phyloP scores from a whole-genome alignment of 1,139 yeast species.

The Arxiozyma slooffiae region DNA sequence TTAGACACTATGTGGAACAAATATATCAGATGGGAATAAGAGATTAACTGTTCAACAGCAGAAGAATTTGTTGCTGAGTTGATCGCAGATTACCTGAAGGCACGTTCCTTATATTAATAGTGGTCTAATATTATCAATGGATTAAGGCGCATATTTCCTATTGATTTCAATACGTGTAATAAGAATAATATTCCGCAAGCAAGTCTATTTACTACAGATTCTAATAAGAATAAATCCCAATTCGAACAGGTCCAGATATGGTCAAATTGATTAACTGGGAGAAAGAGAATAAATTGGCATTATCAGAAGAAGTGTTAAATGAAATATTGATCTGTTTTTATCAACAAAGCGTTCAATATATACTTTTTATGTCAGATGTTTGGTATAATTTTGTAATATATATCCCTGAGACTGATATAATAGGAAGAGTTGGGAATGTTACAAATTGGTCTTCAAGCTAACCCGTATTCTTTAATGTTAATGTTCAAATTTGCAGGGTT shows the following conservation, averaged over 20 bases:
- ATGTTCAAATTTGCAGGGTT: conserved; percentile 61
- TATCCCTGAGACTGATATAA: conserved; percentile 8
- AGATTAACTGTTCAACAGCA: conserved; percentile 64
- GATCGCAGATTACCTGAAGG: conserved; percentile 82
- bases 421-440: conserved; percentile 35
- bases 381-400: conserved; percentile 63
- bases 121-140: conserved; percentile 50
- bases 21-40: conserved; percentile 78
- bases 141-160: conserved; percentile 32
- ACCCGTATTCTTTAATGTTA: conserved; percentile 63
- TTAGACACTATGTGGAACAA: conserved; percentile 73
- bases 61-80: conserved; percentile 77
- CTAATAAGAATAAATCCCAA: conserved; percentile 30
- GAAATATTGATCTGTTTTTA: conserved; percentile 63
- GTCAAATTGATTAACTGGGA: conserved; percentile 79
- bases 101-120: conserved; percentile 70
- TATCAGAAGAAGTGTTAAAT: conserved; percentile 41
- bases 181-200: conserved; percentile 34
- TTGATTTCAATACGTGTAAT: conserved; percentile 26
- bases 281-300: conserved; percentile 53
- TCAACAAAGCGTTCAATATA: conserved; percentile 57
- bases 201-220: not conserved
- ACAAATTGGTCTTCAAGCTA: conserved; percentile 48
- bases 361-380: conserved; percentile 68
- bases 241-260: conserved; percentile 42